Conservation (phyloP, 768 basidiomycete species). For the Serendipita sp. region DNA sequence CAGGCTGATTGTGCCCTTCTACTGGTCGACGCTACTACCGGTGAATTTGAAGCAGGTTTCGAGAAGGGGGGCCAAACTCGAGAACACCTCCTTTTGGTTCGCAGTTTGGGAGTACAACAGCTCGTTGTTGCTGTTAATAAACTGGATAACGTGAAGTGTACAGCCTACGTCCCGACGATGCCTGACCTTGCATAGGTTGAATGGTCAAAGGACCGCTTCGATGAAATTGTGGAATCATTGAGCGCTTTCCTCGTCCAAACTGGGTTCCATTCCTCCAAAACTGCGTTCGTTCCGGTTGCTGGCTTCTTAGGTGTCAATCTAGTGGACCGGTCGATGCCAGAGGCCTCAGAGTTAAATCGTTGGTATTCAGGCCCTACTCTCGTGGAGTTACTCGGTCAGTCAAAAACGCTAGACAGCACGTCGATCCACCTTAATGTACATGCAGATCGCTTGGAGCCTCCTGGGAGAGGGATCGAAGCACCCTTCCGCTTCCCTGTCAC, state of each 20-base stretch:
- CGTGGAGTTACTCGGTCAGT: constrained; percentile 62
- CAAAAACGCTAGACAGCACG: background rate
- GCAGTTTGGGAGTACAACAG: constrained; percentile 84
- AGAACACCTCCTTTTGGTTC: constrained; percentile 81
- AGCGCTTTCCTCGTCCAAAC: constrained; percentile 74
- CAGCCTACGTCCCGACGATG: background rate
- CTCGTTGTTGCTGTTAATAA: constrained; percentile 92
- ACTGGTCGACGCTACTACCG: constrained; percentile 77
- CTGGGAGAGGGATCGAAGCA: constrained; percentile 53
- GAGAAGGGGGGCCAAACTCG: constrained; percentile 88
- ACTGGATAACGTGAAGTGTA: constrained; percentile 57
- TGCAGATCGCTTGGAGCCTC: constrained; percentile 68
- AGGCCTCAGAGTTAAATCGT: constrained; percentile 30
- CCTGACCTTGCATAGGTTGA: constrained; percentile 41
- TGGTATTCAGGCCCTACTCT: constrained; percentile 88
- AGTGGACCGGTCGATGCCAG: constrained; percentile 31
- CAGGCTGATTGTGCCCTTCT: constrained; percentile 92
- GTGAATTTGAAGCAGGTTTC: constrained; percentile 95
- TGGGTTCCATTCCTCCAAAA: constrained; percentile 68
- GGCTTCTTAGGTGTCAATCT: constrained; percentile 87
- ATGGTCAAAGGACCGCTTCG: constrained; percentile 72
- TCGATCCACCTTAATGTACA: constrained; percentile 3
- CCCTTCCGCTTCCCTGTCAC: constrained; percentile 81
- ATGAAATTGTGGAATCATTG: constrained; percentile 62
- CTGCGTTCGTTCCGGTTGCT: constrained; percentile 73